Conservation (phyloP, 345 rosid genomes). For the Aurinia saxatilis region DNA sequence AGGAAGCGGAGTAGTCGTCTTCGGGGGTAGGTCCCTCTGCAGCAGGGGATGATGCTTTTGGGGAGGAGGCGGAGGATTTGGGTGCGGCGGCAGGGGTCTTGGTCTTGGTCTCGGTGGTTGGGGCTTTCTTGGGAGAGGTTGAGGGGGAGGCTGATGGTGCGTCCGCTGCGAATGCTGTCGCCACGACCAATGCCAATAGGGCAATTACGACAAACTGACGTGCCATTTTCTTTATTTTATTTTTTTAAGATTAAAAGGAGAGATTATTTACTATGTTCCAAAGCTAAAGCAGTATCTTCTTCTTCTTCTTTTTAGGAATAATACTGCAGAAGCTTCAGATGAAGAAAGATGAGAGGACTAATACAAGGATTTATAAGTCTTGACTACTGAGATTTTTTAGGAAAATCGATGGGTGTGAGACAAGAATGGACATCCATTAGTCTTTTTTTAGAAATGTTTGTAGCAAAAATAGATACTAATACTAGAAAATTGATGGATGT, state of each 20-base stretch:
- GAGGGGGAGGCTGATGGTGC: slow-evolving; percentile 25
- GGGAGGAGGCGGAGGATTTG: slow-evolving; percentile 11
- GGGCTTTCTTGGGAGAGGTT: slow-evolving; percentile 14
- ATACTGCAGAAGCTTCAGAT: slow-evolving; percentile 28
- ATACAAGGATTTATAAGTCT: slow-evolving; percentile 7
- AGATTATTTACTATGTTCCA: slow-evolving; percentile 6
- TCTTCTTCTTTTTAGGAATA: neutral
- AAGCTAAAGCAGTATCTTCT: slow-evolving; percentile 25
- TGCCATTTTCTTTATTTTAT: slow-evolving; percentile 3
- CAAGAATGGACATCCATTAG: slow-evolving; percentile 7
- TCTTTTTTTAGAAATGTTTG: slow-evolving; percentile 6
- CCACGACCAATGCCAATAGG: slow-evolving; percentile 22
- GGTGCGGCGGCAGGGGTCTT: slow-evolving; percentile 20
- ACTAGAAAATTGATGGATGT: slow-evolving; percentile 3
- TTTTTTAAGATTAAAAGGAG: neutral
- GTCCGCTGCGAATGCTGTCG: slow-evolving; percentile 23
- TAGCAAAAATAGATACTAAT: neutral
- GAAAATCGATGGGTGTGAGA: slow-evolving; percentile 17
- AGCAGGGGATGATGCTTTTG: slow-evolving; percentile 21
- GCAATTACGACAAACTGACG: slow-evolving; percentile 19
- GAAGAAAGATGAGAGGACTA: neutral
- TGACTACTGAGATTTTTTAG: neutral
- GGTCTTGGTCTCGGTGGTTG: slow-evolving; percentile 5
- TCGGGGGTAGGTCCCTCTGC: slow-evolving; percentile 23
- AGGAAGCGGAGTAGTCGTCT: slow-evolving; percentile 16